Conservation (phyloP, 176 grass and related monocot species). For the Metroxylon sagu region DNA sequence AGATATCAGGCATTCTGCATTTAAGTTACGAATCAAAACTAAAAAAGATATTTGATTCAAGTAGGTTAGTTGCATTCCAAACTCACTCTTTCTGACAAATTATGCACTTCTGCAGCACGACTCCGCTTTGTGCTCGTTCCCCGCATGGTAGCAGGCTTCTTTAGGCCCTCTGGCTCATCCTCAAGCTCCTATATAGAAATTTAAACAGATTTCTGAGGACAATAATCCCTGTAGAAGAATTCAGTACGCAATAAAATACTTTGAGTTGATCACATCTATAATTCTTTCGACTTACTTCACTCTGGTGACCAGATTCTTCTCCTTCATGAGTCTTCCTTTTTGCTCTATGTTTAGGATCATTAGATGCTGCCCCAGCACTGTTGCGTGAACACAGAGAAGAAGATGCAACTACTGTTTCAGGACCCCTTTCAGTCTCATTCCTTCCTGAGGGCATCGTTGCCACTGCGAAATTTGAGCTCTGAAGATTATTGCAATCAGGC, state of each 20-base stretch:
- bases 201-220: background rate
- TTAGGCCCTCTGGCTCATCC: conserved; percentile 38
- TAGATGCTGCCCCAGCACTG: conserved; percentile 23
- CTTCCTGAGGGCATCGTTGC: background rate
- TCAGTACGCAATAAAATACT: background rate
- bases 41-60: no score
- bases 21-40: no score
- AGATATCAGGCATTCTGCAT: no score
- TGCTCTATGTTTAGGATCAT: background rate
- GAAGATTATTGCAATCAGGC: background rate
- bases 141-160: conserved; percentile 20
- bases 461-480: conserved; percentile 2
- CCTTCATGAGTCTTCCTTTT: conserved; percentile 33
- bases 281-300: conserved; percentile 17
- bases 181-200: conserved; percentile 10
- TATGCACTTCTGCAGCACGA: conserved; percentile 74
- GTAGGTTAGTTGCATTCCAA: background rate
- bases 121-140: conserved; percentile 48
- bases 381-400: conserved; percentile 46
- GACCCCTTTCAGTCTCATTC: conserved; percentile 2
- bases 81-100: conserved; percentile 89
- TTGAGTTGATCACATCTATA: background rate
- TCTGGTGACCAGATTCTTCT: conserved; percentile 27
- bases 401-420: conserved; percentile 5
- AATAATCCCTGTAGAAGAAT: no score